phyloP scores from a whole-genome alignment of 2,329 filamentous ascomycete species.

The Fusarium udum region DNA sequence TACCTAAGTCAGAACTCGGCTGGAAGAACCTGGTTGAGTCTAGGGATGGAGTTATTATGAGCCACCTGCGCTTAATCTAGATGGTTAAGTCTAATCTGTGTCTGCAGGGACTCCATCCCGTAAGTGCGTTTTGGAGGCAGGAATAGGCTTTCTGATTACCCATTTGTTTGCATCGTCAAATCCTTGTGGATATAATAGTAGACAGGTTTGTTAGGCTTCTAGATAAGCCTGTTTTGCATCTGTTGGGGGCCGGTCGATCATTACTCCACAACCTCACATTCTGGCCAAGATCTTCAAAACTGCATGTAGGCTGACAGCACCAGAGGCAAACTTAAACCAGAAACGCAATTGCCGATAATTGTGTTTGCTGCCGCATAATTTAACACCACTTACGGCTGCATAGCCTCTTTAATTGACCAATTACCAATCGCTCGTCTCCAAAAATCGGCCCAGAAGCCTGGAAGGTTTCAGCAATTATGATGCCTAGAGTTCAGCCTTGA shows the following conservation, averaged over 20 bases:
- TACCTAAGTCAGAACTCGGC: not conserved
- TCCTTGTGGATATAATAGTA: not conserved
- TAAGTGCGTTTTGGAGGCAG: not conserved
- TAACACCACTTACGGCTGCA: too few relatives aligned
- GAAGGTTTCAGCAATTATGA: not conserved
- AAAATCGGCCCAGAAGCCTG: not conserved
- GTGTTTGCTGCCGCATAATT: not conserved
- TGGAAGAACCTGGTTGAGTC: not conserved
- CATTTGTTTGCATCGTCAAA: too few relatives aligned
- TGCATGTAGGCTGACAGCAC: not conserved
- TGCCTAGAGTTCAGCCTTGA: constrained; percentile 14
- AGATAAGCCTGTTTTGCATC: not conserved
- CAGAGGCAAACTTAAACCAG: not conserved
- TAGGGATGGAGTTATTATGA: not conserved
- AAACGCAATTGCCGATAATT: not conserved
- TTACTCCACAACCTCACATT: not conserved
- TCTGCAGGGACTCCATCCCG: not conserved
- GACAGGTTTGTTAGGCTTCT: not conserved
- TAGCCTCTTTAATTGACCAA: not conserved
- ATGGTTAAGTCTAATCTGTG: not conserved
- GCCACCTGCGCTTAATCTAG: not conserved
- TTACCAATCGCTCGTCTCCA: not conserved
- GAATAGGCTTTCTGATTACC: too few relatives aligned
- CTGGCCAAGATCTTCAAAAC: not conserved
- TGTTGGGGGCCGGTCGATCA: not conserved